These are phyloP conservation scores for Cercospora zeae-maydis DNA, from an alignment of 2,329 filamentous ascomycete species.

Conservation along the genomic window DNA sequence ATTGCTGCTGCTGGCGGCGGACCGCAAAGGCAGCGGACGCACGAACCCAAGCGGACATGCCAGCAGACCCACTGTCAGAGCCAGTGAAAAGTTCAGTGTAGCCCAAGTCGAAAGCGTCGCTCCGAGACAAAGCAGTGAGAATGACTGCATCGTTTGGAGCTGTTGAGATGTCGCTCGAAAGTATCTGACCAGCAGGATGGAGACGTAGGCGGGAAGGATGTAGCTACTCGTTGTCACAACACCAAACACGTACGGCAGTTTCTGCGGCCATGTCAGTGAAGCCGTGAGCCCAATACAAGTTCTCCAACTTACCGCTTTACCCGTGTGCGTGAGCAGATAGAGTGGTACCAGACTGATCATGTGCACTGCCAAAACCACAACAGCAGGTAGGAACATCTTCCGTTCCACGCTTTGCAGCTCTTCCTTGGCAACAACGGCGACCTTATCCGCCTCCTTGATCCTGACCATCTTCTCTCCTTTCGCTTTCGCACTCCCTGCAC, in stretches of 20 bases:
- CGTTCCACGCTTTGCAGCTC: conserved; percentile 52
- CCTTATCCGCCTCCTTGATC: conserved; percentile 36
- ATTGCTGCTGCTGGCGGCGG: conserved; percentile 5
- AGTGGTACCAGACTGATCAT: conserved; percentile 75
- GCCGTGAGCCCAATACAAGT: conserved; percentile 30
- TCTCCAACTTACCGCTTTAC: conserved; percentile 53
- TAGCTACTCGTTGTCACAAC: conserved; percentile 46
- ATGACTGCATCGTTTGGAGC: conserved; percentile 76
- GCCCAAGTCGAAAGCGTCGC: conserved; percentile 89
- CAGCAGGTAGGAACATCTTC: conserved; percentile 68
- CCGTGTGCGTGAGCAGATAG: conserved; percentile 77
- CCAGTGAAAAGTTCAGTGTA: conserved; percentile 91
- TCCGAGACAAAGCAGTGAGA: conserved; percentile 87
- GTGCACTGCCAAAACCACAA: conserved; percentile 68
- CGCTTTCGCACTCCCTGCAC: conserved; percentile 30
- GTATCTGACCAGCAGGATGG: conserved; percentile 20
- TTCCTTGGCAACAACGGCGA: conserved; percentile 40
- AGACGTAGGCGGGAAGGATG: conserved; percentile 30
- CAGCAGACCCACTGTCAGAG: conserved; percentile 77
- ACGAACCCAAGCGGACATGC: conserved; percentile 77
- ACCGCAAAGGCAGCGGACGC: conserved; percentile 32
- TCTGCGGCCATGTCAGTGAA: conserved; percentile 9
- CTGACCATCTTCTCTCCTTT: conserved; percentile 38
- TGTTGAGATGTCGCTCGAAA: conserved; percentile 52
- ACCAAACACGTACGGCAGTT: conserved; percentile 50